Conservation (phyloP, 805 yeast species). For the Spathaspora hagerdaliae region DNA sequence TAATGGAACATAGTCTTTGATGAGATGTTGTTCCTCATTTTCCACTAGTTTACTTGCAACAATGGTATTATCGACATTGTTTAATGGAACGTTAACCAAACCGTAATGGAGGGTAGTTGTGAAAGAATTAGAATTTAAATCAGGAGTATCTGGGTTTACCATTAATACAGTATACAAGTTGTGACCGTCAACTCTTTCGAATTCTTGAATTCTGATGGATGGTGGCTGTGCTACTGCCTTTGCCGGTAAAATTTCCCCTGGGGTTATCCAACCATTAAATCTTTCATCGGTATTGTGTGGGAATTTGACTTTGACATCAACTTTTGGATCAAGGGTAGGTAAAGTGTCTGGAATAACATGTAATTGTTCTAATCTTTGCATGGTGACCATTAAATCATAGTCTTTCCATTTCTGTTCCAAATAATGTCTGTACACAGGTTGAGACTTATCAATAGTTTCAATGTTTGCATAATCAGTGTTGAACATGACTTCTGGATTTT, state of each 20-base stretch:
- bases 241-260: constrained; percentile 73
- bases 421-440: constrained; percentile 76
- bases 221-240: constrained; percentile 75
- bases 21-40: constrained; percentile 28
- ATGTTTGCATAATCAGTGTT: constrained; percentile 47
- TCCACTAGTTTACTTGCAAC: constrained; percentile 37
- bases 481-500: constrained; percentile 83
- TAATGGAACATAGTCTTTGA: constrained; percentile 71
- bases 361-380: constrained; percentile 89
- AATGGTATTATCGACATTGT: constrained; percentile 55
- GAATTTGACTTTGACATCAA: constrained; percentile 70
- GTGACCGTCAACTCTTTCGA: constrained; percentile 41
- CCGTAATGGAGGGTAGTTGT: constrained; percentile 76
- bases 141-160: constrained; percentile 92
- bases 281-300: constrained; percentile 56
- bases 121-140: constrained; percentile 62
- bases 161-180: constrained; percentile 66
- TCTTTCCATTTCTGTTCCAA: constrained; percentile 70
- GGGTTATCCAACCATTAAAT: constrained; percentile 67
- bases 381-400: constrained; percentile 67
- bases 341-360: constrained; percentile 89
- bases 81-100: constrained; percentile 59
- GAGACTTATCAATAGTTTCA: constrained; percentile 57
- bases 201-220: constrained; percentile 71
- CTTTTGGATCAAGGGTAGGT: constrained; percentile 81